Base-by-base conservation (phyloP, 2,329 filamentous ascomycete species). In the Penicillium aurantiogriseum region DNA sequence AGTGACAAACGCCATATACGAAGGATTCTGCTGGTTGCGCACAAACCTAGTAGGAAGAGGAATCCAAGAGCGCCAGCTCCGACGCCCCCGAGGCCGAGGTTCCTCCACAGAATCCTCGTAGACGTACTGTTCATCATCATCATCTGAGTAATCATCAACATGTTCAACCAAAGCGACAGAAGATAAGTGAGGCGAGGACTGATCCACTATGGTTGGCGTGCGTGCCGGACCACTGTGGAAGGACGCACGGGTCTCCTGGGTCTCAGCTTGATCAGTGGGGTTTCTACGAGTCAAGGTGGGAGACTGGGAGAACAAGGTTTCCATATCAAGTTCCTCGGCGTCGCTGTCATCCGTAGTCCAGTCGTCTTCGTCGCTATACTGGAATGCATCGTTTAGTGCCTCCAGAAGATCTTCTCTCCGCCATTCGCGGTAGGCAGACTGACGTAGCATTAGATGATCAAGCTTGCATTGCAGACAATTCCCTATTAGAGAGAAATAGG, bases 401-500 rank as follows among this genome's bases (percentile, higher is more conserved):
- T 40, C n/a, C 17, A 27, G 9, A 29, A 27, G 13, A 27, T 25
- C 10, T n/a, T 27, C 29, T 19, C 29, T 38, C n/a, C 25, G 19
- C 46, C 21, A 17, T 27, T 21, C 49, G n/a, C 39, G 53, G 11
- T 25, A 8, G 25, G 19, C 13, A 27, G 23, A n/a, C 4, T 31
- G 23, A 19, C 39, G 46, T 17, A 17, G n/a, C 13, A 19, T 5
- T 5, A 38, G 23, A 17, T 13, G 15, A 8, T 51, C 1, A 15
- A 43, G 5, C 10, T 25, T 51, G 39, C 53, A 56, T 31, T 51
- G 23, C 6, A n/a, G 19, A 52, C 67, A 67, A 21, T 19, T 43
- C 5, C 65, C 63, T 11, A 53, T 23, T 27, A 66, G 38, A 3
- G 67, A 62, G 33, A 69, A 31, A 21, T 25, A 29, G 9, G 48